A percentile compares a stretch with the other conserved stretches of the same genome.
Conservation (phyloP, 176 grass and related monocot genomes). For the Cocos nucifera region DNA sequence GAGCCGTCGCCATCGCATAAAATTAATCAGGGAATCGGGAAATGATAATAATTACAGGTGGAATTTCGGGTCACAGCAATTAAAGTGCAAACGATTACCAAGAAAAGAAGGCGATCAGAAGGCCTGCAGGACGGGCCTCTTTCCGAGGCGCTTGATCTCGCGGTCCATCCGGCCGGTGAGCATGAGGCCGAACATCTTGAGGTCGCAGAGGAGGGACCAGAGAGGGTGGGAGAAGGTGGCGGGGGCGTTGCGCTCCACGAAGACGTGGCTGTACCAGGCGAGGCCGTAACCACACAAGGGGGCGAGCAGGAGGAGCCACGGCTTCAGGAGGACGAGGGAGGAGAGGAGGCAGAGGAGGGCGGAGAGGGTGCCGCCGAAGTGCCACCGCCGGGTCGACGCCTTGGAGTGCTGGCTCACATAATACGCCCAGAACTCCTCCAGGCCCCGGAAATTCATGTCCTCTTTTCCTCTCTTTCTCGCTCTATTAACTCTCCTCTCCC, state of each 20-base stretch:
- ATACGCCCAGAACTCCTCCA: constrained; percentile 15
- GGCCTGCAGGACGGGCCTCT: constrained; percentile 16
- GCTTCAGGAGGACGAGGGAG: not conserved
- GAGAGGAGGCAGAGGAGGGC: constrained; percentile 3
- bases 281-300: constrained; percentile 1
- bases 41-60: too few species aligned
- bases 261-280: constrained; percentile 17
- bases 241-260: constrained; percentile 10
- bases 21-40: too few species aligned
- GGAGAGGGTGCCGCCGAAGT: constrained; percentile 10
- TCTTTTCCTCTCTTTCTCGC: too few species aligned
- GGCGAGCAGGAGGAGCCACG: constrained; percentile 1
- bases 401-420: constrained; percentile 15
- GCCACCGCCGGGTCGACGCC: constrained; percentile 6
- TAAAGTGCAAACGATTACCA: too few species aligned
- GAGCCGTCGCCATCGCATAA: too few species aligned
- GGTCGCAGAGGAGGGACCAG: constrained; percentile 77
- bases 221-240: constrained; percentile 21
- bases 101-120: not conserved
- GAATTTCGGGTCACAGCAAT: too few species aligned
- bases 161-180: constrained; percentile 58
- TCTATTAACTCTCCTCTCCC: too few species aligned
- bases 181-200: constrained; percentile 62
- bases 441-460: constrained; percentile 7
- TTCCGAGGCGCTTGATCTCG: constrained; percentile 50